These are phyloP conservation scores for Kuraishia hungarica DNA, from an alignment of 805 yeast species.

Conservation along the genomic window DNA sequence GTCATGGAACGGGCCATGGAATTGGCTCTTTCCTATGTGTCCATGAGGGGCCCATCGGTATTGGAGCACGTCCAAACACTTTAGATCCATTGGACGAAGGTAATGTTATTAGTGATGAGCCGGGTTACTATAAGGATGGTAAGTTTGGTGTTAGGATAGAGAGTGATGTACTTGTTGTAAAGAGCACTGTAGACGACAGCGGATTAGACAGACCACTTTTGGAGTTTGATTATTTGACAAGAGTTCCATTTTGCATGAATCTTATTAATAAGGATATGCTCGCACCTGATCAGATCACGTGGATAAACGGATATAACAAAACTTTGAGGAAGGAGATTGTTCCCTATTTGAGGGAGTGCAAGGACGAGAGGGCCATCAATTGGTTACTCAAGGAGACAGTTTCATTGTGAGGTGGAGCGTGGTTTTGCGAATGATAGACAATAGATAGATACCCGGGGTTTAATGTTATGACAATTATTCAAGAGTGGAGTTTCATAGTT, in stretches of 20 bases:
- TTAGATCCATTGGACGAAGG: constrained; percentile 53
- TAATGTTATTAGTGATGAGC: constrained; percentile 82
- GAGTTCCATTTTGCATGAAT: constrained; percentile 75
- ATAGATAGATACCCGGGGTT: no score
- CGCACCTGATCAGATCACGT: constrained; percentile 48
- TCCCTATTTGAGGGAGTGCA: constrained; percentile 41
- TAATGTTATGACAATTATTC: no score
- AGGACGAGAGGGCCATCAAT: constrained; percentile 47
- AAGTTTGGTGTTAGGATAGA: constrained; percentile 86
- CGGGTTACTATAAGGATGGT: constrained; percentile 90
- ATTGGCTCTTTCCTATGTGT: constrained; percentile 54
- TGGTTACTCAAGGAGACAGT: constrained; percentile 70
- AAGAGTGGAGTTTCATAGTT: no score
- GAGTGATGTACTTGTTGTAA: constrained; percentile 60
- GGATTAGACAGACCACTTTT: constrained; percentile 39
- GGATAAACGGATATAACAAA: constrained; percentile 64
- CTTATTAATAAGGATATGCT: constrained; percentile 59
- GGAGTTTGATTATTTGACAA: constrained; percentile 76
- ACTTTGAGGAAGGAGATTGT: constrained; percentile 44
- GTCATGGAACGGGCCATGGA: constrained; percentile 62
- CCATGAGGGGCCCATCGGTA: constrained; percentile 59
- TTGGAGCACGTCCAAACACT: constrained; percentile 25
- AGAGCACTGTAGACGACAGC: constrained; percentile 36
- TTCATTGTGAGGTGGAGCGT: constrained; percentile 19
- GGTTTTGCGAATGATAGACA: neutral